These are phyloP conservation scores for Lenzites betulinus DNA, from an alignment of 768 basidiomycete genomes.

Conservation along the genomic window DNA sequence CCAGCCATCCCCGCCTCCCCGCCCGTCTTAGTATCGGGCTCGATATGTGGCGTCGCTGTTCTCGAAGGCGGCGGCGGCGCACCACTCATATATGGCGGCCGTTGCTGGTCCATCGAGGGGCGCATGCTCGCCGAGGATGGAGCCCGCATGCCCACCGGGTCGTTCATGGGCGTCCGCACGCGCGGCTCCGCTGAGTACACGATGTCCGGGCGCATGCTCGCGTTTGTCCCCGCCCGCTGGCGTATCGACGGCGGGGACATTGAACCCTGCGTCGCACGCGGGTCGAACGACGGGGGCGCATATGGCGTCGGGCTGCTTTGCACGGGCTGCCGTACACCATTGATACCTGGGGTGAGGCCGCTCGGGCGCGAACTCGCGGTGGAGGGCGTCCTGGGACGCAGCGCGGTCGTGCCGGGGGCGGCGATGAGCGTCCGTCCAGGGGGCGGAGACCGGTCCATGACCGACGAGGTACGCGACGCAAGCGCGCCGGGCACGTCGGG, in stretches of 20 bases:
- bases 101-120: slow-evolving; percentile 22
- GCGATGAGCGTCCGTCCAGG: slow-evolving; percentile 15
- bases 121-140: slow-evolving; percentile 30
- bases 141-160: slow-evolving; percentile 18
- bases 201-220: slow-evolving; percentile 15
- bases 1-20: slow-evolving; percentile 90
- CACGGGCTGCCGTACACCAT: slow-evolving; percentile 13
- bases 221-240: slow-evolving; percentile 18
- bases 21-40: slow-evolving; percentile 70
- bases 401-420: slow-evolving; percentile 4
- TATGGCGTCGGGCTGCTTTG: slow-evolving; percentile 19
- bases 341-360: neutral
- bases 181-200: slow-evolving; percentile 23
- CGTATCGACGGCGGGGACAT: slow-evolving; percentile 4
- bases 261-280: neutral
- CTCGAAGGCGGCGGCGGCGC: slow-evolving; percentile 1
- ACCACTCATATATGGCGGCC: slow-evolving; percentile 18
- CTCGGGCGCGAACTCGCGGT: slow-evolving; percentile 17
- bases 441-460: slow-evolving; percentile 18
- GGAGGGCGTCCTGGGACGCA: slow-evolving; percentile 19
- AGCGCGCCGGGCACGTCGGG: slow-evolving; percentile 9
- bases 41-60: slow-evolving; percentile 6
- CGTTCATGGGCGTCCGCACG: slow-evolving; percentile 8
- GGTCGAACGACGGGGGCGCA: too few species aligned
- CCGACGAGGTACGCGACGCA: slow-evolving; percentile 20